These are phyloP conservation scores for Colletotrichum acutatum DNA, from an alignment of 2,329 filamentous ascomycete species.

Conservation along the genomic window DNA sequence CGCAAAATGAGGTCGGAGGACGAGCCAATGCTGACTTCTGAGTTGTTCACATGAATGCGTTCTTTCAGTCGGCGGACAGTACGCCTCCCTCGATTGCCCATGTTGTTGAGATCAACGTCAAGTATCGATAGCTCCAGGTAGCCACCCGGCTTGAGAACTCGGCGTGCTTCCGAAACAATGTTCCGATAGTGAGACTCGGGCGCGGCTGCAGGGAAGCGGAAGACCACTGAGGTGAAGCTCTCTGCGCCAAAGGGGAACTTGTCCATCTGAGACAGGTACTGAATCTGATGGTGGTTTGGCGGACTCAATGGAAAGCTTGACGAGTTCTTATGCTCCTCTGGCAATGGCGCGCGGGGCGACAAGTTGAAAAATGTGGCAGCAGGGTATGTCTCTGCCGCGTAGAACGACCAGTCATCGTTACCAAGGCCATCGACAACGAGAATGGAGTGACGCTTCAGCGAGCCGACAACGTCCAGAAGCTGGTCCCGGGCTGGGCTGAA, in stretches of 20 bases:
- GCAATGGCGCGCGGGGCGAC: conserved; percentile 66
- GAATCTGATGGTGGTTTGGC: conserved; percentile 80
- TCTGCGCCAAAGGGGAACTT: conserved; percentile 81
- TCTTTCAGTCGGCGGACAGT: conserved; percentile 79
- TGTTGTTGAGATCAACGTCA: conserved; percentile 84
- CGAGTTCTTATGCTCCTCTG: conserved; percentile 53
- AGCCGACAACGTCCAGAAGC: conserved; percentile 63
- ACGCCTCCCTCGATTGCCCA: conserved; percentile 77
- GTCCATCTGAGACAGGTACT: conserved; percentile 69
- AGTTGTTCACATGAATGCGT: conserved; percentile 69
- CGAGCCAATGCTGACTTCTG: conserved; percentile 69
- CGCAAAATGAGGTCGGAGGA: conserved; percentile 72
- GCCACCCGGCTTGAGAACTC: conserved; percentile 81
- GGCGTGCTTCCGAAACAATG: conserved; percentile 78
- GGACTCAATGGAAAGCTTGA: conserved; percentile 66
- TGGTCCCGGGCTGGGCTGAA: conserved; percentile 84
- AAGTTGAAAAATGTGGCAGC: conserved; percentile 82
- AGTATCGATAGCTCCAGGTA: conserved; percentile 83
- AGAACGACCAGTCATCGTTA: conserved; percentile 91
- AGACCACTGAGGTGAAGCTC: conserved; percentile 80
- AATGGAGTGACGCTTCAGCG: conserved; percentile 70
- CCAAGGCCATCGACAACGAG: conserved; percentile 85
- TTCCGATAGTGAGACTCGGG: conserved; percentile 76
- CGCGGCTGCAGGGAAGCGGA: conserved; percentile 78
- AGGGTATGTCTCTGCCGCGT: conserved; percentile 83